Evolutionary conservation across 495 filamentous ascomycete genomes (phyloP).

Genomic region (Terfezia boudieri): DNA sequence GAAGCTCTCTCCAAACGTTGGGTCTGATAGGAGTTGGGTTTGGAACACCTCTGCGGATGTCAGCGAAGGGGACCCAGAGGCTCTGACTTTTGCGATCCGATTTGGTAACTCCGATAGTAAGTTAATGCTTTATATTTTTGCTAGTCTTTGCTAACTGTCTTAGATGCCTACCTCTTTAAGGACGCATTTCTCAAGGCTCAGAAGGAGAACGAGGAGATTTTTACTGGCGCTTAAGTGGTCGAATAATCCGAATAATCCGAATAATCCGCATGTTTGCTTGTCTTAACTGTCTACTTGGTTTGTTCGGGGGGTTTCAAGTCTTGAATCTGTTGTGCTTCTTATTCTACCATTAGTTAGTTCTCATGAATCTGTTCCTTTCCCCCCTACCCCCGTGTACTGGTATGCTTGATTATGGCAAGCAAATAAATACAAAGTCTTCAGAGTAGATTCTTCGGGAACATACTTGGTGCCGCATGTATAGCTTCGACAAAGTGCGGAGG

Average conservation of each 20-base stretch:
- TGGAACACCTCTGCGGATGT: constrained; percentile 98
- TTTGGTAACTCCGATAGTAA: constrained; percentile 96
- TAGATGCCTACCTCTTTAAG: constrained; percentile 94
- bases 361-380: no score
- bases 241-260: neutral
- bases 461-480: no score
- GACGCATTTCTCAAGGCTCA: constrained; percentile 95
- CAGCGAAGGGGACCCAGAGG: constrained; percentile 92
- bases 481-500: no score
- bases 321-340: no score
- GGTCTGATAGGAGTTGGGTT: constrained; percentile 95
- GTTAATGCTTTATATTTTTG: constrained; percentile 17
- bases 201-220: constrained; percentile 80
- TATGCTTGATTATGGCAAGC: no score
- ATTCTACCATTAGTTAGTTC: no score
- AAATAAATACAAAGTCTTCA: no score
- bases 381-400: no score
- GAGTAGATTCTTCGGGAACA: no score
- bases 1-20: constrained; percentile 94
- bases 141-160: constrained; percentile 1
- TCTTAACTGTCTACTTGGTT: no score
- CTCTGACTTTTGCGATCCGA: constrained; percentile 84
- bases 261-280: no score
- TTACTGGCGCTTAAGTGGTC: constrained; percentile 29
- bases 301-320: no score